Percentiles rank a stretch among this genome's conserved stretches.
Evolutionary conservation across 768 basidiomycete species (phyloP).

Genomic region (Amanita thiersii): DNA sequence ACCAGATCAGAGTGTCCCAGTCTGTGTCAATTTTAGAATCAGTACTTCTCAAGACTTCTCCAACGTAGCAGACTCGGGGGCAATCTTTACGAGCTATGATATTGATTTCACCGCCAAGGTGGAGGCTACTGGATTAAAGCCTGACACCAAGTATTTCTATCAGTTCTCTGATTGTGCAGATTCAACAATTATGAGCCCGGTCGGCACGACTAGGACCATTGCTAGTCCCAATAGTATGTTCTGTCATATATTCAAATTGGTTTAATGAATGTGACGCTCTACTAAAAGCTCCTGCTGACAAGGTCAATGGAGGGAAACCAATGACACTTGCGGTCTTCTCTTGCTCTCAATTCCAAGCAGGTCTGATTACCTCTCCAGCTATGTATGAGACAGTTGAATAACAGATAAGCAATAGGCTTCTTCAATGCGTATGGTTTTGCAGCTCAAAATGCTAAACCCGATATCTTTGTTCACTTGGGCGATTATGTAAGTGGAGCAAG

Average conservation of each 20-base stretch:
- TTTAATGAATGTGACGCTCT: no score
- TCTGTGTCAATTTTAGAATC: conserved; percentile 41
- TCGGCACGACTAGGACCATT: conserved; percentile 47
- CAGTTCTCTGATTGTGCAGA: conserved; percentile 49
- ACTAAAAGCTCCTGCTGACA: conserved; percentile 31
- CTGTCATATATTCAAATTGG: no score
- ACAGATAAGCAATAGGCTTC: conserved; percentile 26
- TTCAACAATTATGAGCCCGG: conserved; percentile 29
- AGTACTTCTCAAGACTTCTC: conserved; percentile 26
- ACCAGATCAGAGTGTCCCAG: conserved; percentile 44
- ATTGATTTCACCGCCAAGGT: conserved; percentile 57
- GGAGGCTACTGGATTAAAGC: conserved; percentile 39
- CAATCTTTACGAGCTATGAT: conserved; percentile 49
- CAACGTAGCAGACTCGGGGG: conserved; percentile 29
- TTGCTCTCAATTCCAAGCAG: conserved; percentile 46
- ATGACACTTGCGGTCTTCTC: conserved; percentile 51
- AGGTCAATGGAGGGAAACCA: conserved; percentile 45
- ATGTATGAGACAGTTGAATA: no score
- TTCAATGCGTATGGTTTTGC: conserved; percentile 57
- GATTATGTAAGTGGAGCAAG: conserved; percentile 46
- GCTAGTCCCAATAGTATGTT: conserved; percentile 35
- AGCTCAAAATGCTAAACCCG: conserved; percentile 41
- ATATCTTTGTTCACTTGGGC: conserved; percentile 50
- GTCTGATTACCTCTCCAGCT: conserved; percentile 17
- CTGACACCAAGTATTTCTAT: conserved; percentile 49